These are phyloP conservation scores for Epithemia pelagica DNA, from an alignment of 108 stramenopile genomes.

Conservation along the genomic window DNA sequence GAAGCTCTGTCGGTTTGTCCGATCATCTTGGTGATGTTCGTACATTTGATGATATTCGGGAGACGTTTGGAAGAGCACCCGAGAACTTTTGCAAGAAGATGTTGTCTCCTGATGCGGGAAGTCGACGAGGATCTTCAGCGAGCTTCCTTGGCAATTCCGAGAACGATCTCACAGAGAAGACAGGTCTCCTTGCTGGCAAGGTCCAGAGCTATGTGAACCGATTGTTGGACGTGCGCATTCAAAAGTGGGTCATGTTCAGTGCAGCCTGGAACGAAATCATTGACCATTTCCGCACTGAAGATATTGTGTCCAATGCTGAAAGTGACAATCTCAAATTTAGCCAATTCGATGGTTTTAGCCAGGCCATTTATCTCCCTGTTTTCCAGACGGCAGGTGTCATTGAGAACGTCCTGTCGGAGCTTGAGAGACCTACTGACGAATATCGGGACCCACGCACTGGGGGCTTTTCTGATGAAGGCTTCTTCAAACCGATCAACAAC, in stretches of 20 bases:
- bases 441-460: constrained; percentile 42
- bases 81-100: constrained; percentile 87
- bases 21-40: constrained; percentile 89
- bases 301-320: constrained; percentile 90
- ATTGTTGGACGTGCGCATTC: constrained; percentile 88
- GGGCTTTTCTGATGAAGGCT: constrained; percentile 47
- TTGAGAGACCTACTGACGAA: constrained; percentile 69
- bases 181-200: constrained; percentile 63
- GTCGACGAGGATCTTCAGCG: constrained; percentile 76
- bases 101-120: constrained; percentile 85
- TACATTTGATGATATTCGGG: constrained; percentile 80
- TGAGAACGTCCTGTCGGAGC: constrained; percentile 80
- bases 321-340: constrained; percentile 92
- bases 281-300: constrained; percentile 85
- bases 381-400: constrained; percentile 95
- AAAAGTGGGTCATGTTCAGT: constrained; percentile 97
- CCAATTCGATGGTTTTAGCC: constrained; percentile 88
- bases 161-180: constrained; percentile 30
- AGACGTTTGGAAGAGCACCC: constrained; percentile 82
- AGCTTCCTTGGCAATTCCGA: constrained; percentile 44
- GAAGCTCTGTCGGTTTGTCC: constrained; percentile 86
- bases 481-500: constrained; percentile 76
- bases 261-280: constrained; percentile 97
- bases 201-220: constrained; percentile 84
- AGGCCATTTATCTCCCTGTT: constrained; percentile 94